Evolutionary conservation across 441 rosid genomes (phyloP).

Genomic region (Gossypium trilobum): DNA sequence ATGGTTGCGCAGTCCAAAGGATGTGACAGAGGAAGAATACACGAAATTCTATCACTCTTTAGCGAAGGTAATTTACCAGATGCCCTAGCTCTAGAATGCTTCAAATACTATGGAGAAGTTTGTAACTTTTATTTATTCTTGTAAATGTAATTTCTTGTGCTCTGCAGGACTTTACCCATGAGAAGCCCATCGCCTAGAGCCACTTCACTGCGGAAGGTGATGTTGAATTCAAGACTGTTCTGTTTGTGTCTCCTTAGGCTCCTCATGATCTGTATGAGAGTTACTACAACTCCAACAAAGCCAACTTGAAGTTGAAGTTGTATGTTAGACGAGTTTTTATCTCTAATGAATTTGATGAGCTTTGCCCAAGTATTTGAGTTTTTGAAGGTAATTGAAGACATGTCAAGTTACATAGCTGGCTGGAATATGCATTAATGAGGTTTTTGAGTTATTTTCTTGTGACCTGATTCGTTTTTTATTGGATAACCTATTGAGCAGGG

Average conservation of each 20-base stretch:
- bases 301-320: slow-evolving; percentile 66
- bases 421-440: neutral
- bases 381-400: slow-evolving; percentile 45
- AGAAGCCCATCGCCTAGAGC: slow-evolving; percentile 80
- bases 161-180: slow-evolving; percentile 67
- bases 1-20: slow-evolving; percentile 87
- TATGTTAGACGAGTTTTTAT: slow-evolving; percentile 77
- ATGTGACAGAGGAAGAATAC: slow-evolving; percentile 86
- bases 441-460: neutral
- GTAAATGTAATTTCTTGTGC: slow-evolving; percentile 13
- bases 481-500: slow-evolving; percentile 44
- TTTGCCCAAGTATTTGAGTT: slow-evolving; percentile 79
- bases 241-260: slow-evolving; percentile 90
- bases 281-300: slow-evolving; percentile 67
- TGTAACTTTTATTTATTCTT: neutral
- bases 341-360: slow-evolving; percentile 89
- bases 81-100: neutral
- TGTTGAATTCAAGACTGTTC: slow-evolving; percentile 84
- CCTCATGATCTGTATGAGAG: slow-evolving; percentile 84
- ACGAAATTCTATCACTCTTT: slow-evolving; percentile 71
- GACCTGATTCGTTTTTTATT: neutral
- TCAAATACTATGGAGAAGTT: neutral
- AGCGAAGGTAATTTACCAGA: slow-evolving; percentile 50
- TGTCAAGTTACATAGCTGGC: neutral
- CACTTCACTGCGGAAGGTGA: slow-evolving; percentile 89